Evolutionary conservation across 495 filamentous ascomycete genomes (phyloP), one percentile per base, ranked within the genome.

Genomic region (Echria macrotheca): DNA sequence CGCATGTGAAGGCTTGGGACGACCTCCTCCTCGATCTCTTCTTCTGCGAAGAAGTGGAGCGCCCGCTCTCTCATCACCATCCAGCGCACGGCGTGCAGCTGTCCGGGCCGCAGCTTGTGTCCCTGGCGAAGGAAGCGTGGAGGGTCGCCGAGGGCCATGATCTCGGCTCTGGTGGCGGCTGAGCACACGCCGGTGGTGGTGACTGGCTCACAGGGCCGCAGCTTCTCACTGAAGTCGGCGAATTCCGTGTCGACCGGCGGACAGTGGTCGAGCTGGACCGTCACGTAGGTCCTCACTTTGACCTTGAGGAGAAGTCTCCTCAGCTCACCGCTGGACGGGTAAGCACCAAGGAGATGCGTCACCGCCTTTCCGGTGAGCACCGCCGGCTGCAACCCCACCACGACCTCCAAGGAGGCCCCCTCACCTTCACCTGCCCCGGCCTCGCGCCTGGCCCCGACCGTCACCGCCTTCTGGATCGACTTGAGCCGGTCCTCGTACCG

Each of bases 1-100:
- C 83, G 77, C 70, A 85, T 79, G 37, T 77, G 76, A 33, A 89
- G 61, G 6, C 75, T 58, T 0, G 71, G 55, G 21, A 87, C 60
- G 1, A 76, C 56, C 2, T 79, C 75, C 59, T 93, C 89, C 44
- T 87, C 87, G 0, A 80, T 67, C 57, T 89, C 88, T 54, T 76
- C 66, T 58, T 91, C 79, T 0, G 60, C 44, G 49, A 90, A 89
- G 0, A 67, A 18, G 2, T 64, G 62, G 5, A 67, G 54, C 0
- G 68, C 60, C 0, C 24, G 44, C 58, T 95, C 89, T 50, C 83
- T 80, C 0, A 35, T 26, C 14, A 79, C 49, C 82, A 87, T 88
- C 87, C 87, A 93, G 4, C 42, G 18, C 21, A 73, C 59, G 1
- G 68, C 69, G 14, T 45, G 49, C 14, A 25, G 19, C 38, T 73